Evolutionary conservation across 192 early-diverging fungal genomes (phyloP), one percentile per base, ranked within the genome.

Genomic region (Coemansia sp.): DNA sequence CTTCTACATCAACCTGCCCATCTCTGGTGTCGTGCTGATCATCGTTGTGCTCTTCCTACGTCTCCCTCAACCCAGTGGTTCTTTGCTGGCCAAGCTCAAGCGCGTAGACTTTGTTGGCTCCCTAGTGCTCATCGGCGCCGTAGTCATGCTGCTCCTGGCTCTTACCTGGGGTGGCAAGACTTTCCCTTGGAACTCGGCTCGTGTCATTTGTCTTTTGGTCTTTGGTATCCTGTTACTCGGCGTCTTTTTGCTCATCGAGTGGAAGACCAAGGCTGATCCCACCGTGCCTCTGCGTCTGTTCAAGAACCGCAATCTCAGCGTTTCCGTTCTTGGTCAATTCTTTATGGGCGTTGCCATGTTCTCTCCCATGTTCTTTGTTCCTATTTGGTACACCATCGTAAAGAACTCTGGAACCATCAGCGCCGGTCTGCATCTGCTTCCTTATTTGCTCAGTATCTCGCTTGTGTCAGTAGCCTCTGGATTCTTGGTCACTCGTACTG

Each of bases 31-130:
- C 14, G 57, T 73, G 1, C 48, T 75, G 1, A 3, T 75, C 3
- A 56, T 70, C 9, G 41, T 70, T 60, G 73, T 79, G 0, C 50
- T 75, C 27, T 82, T 83, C 32, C 57, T 87, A 23, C 53, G 78
- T 14, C 44, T 80, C 4, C 80, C 78, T 15, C 63, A 50, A 13
- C 59, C 64, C 11, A 27, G 13, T 39, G 75, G 68, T 2, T 72
- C 72, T 7, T 46, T 86, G 7, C 34, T 9, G 20, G 59, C 51
- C 4, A 89, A 85, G 35, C 42, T 88, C 14, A 78, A 76, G 44
- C 61, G 73, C 19, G 63, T 90, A 28, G 87, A 90, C 46, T 81
- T 70, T 36, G 8, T 78, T 0, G 87, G 87, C 10, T 75, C 81
- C 0, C 19, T 78, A 5, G 47, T 85, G 4, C 63, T 82, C 2